A percentile compares a stretch with the other conserved stretches of the same genome.
phyloP scores from a whole-genome alignment of 2,329 filamentous ascomycete genomes.

The Botrytis medusae region DNA sequence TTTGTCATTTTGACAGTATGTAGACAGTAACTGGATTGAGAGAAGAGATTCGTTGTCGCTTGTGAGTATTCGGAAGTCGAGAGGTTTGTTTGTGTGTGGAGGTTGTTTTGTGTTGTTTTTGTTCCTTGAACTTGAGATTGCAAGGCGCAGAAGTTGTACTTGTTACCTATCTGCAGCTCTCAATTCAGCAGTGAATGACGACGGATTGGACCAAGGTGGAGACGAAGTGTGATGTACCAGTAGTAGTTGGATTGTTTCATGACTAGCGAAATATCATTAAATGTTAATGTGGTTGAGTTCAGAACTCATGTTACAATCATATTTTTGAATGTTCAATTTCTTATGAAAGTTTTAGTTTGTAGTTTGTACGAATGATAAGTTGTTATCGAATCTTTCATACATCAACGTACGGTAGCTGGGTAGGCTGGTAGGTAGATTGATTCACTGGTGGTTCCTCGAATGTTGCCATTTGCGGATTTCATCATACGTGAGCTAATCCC shows the following conservation, averaged over 20 bases:
- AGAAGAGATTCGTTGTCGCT: neutral
- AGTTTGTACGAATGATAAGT: neutral
- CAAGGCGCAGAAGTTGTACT: neutral
- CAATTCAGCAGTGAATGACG: constrained; percentile 9
- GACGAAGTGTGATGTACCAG: constrained; percentile 10
- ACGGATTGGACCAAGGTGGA: neutral
- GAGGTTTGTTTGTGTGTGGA: neutral
- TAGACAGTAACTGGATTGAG: neutral
- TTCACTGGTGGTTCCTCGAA: neutral
- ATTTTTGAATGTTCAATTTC: neutral
- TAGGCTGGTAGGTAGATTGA: neutral
- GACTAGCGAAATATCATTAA: neutral
- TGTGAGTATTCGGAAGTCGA: neutral
- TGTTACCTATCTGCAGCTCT: constrained; percentile 3
- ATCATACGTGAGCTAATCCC: constrained; percentile 16
- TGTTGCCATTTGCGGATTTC: constrained; percentile 14
- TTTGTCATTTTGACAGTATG: constrained; percentile 33
- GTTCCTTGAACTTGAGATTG: neutral
- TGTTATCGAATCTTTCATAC: constrained; percentile 2
- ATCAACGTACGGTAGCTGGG: neutral
- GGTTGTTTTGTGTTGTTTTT: neutral
- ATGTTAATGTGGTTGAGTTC: neutral
- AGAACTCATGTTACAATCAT: neutral
- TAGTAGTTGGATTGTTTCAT: constrained; percentile 6
- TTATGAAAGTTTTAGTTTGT: neutral